phyloP scores from a whole-genome alignment of 2,329 filamentous ascomycete genomes.

The Sporothrix sp. region DNA sequence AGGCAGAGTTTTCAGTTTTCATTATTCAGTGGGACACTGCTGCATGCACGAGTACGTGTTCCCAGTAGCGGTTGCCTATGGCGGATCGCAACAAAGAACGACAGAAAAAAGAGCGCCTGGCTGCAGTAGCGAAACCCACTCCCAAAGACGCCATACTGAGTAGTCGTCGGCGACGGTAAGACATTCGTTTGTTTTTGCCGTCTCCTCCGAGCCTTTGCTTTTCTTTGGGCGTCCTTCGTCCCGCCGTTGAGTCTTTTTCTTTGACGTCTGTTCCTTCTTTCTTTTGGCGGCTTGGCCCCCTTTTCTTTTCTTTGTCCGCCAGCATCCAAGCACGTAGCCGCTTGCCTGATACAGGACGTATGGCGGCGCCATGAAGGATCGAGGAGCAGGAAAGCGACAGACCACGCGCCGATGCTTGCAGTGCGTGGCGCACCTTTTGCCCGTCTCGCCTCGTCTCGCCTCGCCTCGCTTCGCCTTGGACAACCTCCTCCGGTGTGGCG shows the following conservation, averaged over 20 bases:
- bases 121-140: conserved; percentile 4
- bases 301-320: background rate
- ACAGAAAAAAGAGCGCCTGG: background rate
- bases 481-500: too few species aligned
- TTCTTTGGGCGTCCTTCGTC: background rate
- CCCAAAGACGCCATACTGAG: background rate
- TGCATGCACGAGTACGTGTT: too few species aligned
- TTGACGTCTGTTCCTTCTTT: background rate
- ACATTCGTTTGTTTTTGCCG: background rate
- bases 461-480: background rate
- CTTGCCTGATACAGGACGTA: too few species aligned
- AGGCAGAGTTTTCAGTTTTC: too few species aligned
- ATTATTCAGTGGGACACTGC: too few species aligned
- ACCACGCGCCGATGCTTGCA: conserved; percentile 1
- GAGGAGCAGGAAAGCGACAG: too few species aligned
- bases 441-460: too few species aligned
- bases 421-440: conserved; percentile 1
- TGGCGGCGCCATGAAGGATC: too few species aligned
- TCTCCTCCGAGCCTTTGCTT: background rate
- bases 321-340: background rate
- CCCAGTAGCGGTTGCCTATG: background rate
- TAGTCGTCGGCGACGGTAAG: background rate
- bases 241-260: background rate
- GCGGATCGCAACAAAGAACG: background rate
- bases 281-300: background rate